Evolutionary conservation across 1,139 yeast species (phyloP).

Genomic region (Meyerozyma smithsonii): DNA sequence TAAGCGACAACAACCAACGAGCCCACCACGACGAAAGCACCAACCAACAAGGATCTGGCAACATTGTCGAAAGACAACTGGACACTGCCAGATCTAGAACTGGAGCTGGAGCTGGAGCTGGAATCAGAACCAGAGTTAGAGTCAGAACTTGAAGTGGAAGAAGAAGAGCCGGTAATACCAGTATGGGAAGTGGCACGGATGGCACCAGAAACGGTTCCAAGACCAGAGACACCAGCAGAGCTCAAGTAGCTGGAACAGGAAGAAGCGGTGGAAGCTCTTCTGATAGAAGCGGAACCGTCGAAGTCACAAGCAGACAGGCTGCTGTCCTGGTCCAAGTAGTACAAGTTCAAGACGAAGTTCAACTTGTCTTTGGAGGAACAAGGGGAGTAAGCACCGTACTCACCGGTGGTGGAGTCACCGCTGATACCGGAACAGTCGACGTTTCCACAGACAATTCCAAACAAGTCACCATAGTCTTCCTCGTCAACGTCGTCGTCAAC

Average conservation of each 20-base stretch:
- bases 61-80: slow-evolving; percentile 12
- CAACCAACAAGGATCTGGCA: slow-evolving; percentile 19
- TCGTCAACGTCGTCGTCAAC: slow-evolving; percentile 14
- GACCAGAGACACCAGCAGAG: slow-evolving; percentile 38
- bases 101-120: slow-evolving; percentile 6
- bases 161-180: slow-evolving; percentile 8
- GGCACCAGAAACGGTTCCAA: slow-evolving; percentile 30
- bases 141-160: slow-evolving; percentile 17
- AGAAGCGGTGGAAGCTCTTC: slow-evolving; percentile 48
- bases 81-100: slow-evolving; percentile 11
- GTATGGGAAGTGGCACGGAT: slow-evolving; percentile 9
- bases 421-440: slow-evolving; percentile 50
- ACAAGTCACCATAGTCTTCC: slow-evolving; percentile 50
- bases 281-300: slow-evolving; percentile 56
- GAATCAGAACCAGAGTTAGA: slow-evolving; percentile 13
- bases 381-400: slow-evolving; percentile 58
- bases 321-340: slow-evolving; percentile 47
- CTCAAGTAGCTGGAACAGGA: slow-evolving; percentile 42
- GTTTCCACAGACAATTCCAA: slow-evolving; percentile 46
- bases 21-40: slow-evolving; percentile 18
- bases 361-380: slow-evolving; percentile 58
- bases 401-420: slow-evolving; percentile 50
- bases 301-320: slow-evolving; percentile 57
- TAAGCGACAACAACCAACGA: slow-evolving; percentile 18
- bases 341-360: slow-evolving; percentile 56